Evolutionary conservation across 208 protist species (phyloP), one percentile per base, ranked within the genome.

Genomic region (Vickermania spadyakhi): DNA sequence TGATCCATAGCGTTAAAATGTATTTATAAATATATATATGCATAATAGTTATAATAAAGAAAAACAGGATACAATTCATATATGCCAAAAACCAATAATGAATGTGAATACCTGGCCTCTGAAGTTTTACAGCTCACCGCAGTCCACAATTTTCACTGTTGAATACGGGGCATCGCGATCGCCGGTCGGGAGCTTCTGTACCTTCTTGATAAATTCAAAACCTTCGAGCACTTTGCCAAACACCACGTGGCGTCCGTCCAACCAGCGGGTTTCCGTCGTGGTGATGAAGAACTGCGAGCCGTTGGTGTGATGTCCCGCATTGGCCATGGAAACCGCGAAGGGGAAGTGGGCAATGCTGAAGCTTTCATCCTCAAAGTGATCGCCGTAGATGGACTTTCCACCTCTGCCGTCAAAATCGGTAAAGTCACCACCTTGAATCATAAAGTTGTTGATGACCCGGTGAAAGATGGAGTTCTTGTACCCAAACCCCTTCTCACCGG

Each of bases 351-450:
- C 96, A 5, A 97, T 36, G 13, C 82, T 81, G 59, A 98, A 96
- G 18, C 11, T n/a, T 18, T 45, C 36, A 45, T 45, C 36, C 18
- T 45, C 36, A 45, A 45, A 45, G 68, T 93, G 92, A 68, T 97
- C 85, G 60, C 93, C 86, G 68, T 96, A 97, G 61, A 97, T 97
- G 28, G 85, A 97, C 81, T 79, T 84, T 31, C 89, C 89, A 76
- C 96, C 96, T 28, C 91, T 98, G 60, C 97, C 96, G 58, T 98
- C 87, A 52, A 84, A 83, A 58, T 80, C 84, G 13, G 87, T 97
- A 62, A 97, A 97, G 60, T 99, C 97, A 62, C 96, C 96, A 52
- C 94, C 97, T 76, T 99, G 96, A 45, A 97, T 72, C 91, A 96
- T 92, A 60, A 95, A 95, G 67, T 89, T 86, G 0, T 65, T 81